Evolutionary conservation across 2,329 filamentous ascomycete genomes (phyloP).

Genomic region (Calonectria pseudoreteaudii): DNA sequence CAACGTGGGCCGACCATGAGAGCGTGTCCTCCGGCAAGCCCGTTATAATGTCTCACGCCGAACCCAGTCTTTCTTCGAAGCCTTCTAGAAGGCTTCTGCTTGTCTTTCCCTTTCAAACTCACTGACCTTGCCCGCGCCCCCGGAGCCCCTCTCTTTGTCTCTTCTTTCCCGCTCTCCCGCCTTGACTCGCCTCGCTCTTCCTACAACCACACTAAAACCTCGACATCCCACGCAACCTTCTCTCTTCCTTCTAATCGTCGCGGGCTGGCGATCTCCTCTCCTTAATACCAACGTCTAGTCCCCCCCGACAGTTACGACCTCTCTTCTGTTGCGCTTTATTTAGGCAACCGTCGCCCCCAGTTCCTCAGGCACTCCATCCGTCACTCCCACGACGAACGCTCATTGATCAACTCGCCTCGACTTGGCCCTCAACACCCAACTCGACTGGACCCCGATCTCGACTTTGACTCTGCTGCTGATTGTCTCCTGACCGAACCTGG

Average conservation of each 20-base stretch:
- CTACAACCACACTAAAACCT: conserved; percentile 12
- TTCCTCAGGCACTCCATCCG: conserved; percentile 10
- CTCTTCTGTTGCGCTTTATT: conserved; percentile 10
- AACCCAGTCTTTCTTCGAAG: conserved; percentile 42
- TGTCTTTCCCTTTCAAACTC: conserved; percentile 21
- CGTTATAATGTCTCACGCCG: conserved; percentile 45
- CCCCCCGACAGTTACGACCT: conserved; percentile 21
- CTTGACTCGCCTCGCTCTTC: conserved; percentile 14
- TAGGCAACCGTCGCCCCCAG: conserved; percentile 12
- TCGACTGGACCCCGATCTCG: background rate
- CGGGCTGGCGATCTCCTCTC: conserved; percentile 44
- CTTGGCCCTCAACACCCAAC: background rate
- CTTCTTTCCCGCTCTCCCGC: conserved; percentile 22
- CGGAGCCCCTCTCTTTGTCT: conserved; percentile 22
- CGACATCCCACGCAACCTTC: conserved; percentile 2
- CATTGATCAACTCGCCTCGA: conserved; percentile 25
- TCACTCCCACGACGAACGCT: conserved; percentile 25
- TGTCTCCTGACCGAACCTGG: conserved; percentile 1
- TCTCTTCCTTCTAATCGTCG: conserved; percentile 41
- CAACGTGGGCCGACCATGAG: conserved; percentile 39
- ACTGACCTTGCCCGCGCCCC: background rate
- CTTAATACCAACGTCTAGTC: conserved; percentile 29
- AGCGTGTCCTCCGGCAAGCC: conserved; percentile 44
- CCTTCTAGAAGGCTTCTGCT: conserved; percentile 47
- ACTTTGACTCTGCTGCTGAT: conserved; percentile 11